Conservation (phyloP, 169 alveolate genomes). For the Cryptosporidium xiaoi region DNA sequence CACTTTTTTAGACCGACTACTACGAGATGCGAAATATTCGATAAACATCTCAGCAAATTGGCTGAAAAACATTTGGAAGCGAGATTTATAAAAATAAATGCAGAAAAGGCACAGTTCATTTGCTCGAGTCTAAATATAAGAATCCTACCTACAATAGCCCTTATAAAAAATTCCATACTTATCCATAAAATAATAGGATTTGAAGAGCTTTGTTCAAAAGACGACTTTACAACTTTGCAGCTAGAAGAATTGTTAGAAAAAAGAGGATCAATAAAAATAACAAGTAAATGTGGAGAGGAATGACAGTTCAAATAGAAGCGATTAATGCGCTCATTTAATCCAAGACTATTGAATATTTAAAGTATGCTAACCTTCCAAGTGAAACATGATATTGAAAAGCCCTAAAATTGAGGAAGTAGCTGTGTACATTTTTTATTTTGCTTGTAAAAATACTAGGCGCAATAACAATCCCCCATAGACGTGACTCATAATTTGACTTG, state of each 20-base stretch:
- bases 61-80: slow-evolving; percentile 80
- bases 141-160: slow-evolving; percentile 49
- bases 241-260: slow-evolving; percentile 53
- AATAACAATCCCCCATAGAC: no score
- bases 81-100: slow-evolving; percentile 83
- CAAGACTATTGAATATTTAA: no score
- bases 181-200: slow-evolving; percentile 55
- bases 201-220: slow-evolving; percentile 48
- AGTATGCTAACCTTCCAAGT: no score
- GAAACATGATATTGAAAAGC: no score
- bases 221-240: slow-evolving; percentile 41
- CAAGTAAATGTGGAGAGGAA: not conserved
- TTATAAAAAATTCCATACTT: slow-evolving; percentile 17
- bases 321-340: no score
- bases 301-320: no score
- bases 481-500: no score
- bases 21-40: slow-evolving; percentile 82
- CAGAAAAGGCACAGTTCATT: slow-evolving; percentile 82
- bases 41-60: slow-evolving; percentile 78
- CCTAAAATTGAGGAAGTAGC: no score
- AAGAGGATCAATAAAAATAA: not conserved
- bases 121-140: slow-evolving; percentile 16
- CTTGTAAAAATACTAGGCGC: no score
- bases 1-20: slow-evolving; percentile 83
- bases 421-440: no score